These are phyloP conservation scores for Fulvia fulva DNA, from an alignment of 2,329 filamentous ascomycete species.

Conservation along the genomic window DNA sequence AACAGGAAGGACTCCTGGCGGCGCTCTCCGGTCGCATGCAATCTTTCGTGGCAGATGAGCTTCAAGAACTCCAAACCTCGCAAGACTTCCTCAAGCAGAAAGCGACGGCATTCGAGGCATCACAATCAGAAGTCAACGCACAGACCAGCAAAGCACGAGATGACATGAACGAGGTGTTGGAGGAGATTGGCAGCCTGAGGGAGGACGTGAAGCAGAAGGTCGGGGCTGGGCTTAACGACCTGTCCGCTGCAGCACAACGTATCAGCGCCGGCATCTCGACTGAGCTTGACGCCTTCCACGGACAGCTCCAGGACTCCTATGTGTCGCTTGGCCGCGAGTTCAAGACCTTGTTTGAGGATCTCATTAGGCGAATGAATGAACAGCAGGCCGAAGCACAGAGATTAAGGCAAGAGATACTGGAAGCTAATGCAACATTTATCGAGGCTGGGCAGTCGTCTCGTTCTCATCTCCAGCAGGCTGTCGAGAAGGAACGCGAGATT, in stretches of 20 bases:
- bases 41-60: slow-evolving; percentile 69
- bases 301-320: slow-evolving; percentile 79
- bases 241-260: slow-evolving; percentile 78
- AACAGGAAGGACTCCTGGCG: slow-evolving; percentile 68
- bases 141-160: slow-evolving; percentile 69
- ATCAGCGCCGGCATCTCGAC: slow-evolving; percentile 86
- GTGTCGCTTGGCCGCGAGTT: slow-evolving; percentile 79
- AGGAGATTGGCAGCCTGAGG: slow-evolving; percentile 85
- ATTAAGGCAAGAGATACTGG: slow-evolving; percentile 67
- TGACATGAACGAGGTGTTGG: slow-evolving; percentile 84
- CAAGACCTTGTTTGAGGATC: slow-evolving; percentile 76
- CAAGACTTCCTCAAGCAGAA: slow-evolving; percentile 69
- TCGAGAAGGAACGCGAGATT: slow-evolving; percentile 72
- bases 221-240: slow-evolving; percentile 75
- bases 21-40: slow-evolving; percentile 69
- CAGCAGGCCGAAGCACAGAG: slow-evolving; percentile 74
- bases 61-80: slow-evolving; percentile 66
- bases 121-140: slow-evolving; percentile 63
- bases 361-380: slow-evolving; percentile 67
- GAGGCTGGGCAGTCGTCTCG: slow-evolving; percentile 66
- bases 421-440: slow-evolving; percentile 64
- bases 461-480: slow-evolving; percentile 60
- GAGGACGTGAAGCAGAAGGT: slow-evolving; percentile 85
- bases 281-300: slow-evolving; percentile 81
- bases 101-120: slow-evolving; percentile 62